Percentiles rank a stretch among this genome's conserved stretches.
Evolutionary conservation across 495 filamentous ascomycete genomes (phyloP).

Genomic region (Xylaria sp.): DNA sequence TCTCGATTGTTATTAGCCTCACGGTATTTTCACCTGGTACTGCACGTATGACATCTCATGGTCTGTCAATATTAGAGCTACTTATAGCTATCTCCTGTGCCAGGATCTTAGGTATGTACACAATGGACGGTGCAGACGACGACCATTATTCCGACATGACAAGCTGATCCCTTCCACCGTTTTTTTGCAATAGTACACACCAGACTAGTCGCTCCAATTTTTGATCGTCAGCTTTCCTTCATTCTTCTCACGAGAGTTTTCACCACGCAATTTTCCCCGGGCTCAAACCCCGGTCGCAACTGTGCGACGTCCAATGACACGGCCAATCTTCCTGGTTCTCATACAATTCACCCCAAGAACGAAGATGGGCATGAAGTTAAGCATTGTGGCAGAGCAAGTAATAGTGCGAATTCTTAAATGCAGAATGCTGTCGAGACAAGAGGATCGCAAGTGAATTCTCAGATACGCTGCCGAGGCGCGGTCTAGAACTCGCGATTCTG

Average conservation of each 20-base stretch:
- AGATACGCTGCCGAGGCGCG: neutral
- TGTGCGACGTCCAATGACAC: neutral
- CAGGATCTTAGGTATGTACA: neutral
- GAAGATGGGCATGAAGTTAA: neutral
- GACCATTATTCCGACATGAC: neutral
- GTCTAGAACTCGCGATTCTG: constrained; percentile 26
- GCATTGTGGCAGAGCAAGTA: constrained; percentile 1
- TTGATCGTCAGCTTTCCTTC: neutral
- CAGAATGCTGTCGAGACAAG: neutral
- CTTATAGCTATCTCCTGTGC: neutral
- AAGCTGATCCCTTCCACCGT: neutral
- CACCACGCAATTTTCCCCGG: neutral
- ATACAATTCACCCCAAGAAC: neutral
- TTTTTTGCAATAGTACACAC: neutral
- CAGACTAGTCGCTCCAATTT: neutral
- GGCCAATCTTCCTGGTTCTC: neutral
- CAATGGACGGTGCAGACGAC: neutral
- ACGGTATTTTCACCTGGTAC: neutral
- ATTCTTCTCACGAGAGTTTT: neutral
- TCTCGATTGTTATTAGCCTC: neutral
- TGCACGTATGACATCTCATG: neutral
- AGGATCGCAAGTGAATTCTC: neutral
- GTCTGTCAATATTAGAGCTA: neutral
- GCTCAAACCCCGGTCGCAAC: neutral
- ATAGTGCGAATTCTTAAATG: neutral